Evolutionary conservation across 2,329 filamentous ascomycete genomes (phyloP), one percentile per base, ranked within the genome.

Genomic region (Thielaviopsis punctulata): DNA sequence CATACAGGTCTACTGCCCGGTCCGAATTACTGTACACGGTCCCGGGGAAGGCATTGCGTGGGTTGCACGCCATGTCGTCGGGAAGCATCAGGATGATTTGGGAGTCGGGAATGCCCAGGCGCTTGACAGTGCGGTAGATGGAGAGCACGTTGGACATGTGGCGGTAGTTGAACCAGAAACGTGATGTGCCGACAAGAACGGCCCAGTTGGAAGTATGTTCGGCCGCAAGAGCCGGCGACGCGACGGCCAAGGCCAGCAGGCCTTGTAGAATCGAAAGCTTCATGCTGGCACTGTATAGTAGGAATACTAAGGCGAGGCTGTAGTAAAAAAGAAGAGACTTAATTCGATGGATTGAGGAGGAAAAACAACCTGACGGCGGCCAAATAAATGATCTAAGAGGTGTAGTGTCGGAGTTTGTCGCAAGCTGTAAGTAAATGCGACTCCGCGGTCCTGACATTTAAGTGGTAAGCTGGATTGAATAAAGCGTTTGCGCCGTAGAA

Each of bases 41-140:
- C 50, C 92, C 92, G 0, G 92, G 89, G 66, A 98, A 98, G 48
- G 89, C 88, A 65, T 98, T 98, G 62, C 92, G 87, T 27, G 92
- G 92, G 68, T 98, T 98, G 74, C 92, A 98, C 39, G 92, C 92
- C 87, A 98, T 96, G 70, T 98, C 92, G 66, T 98, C 92, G 21
- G 92, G 92, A n/a, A 98, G 79, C 89, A 98, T 96, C 59, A 98
- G 84, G 65, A 98, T 96, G 68, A 98, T 98, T 66, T 98, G 92
- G 49, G 87, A 95, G 68, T 98, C 92, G 33, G 92, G 92, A 55
- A 98, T 98, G 47, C 92, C 92, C 36, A 98, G 80, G 12, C 92
- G 86, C 71, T 98, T 98, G 57, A 98, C 92, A 53, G 92, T 98
- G 54, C 92, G 86, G 69, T 98, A 98, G 57, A 98, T 81, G 55